Conservation (phyloP, 345 rosid species). For the Heritiera fomes region DNA sequence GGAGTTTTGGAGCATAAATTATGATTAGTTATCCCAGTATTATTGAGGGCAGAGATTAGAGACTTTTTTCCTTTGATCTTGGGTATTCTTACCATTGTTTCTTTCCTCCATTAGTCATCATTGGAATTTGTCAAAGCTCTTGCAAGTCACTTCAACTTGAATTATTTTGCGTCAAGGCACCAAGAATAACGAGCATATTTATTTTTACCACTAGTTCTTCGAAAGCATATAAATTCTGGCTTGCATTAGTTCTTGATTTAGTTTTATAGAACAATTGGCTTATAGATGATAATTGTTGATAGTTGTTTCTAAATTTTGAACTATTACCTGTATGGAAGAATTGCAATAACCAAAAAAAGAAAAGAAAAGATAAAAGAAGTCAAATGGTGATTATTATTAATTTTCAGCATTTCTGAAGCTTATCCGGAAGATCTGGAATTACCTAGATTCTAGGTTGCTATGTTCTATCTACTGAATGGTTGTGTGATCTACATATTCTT, state of each 20-base stretch:
- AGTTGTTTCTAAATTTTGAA: too few species aligned
- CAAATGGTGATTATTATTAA: neutral
- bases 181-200: neutral
- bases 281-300: neutral
- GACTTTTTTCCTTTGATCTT: neutral
- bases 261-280: too few species aligned
- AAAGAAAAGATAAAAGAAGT: neutral
- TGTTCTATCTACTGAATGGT: neutral
- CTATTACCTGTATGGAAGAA: neutral
- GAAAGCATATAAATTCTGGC: neutral
- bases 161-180: neutral
- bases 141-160: neutral
- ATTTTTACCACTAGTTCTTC: neutral
- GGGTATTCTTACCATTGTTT: neutral
- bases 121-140: neutral
- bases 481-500: neutral
- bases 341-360: neutral
- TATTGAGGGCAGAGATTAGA: neutral
- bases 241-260: neutral
- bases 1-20: neutral
- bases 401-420: neutral
- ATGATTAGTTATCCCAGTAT: neutral
- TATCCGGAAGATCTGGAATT: neutral
- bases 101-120: neutral
- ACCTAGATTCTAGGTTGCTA: neutral